Evolutionary conservation across 306 rosid genomes (phyloP), one percentile per base, ranked within the genome.

Genomic region (Cicer cuneatum): DNA sequence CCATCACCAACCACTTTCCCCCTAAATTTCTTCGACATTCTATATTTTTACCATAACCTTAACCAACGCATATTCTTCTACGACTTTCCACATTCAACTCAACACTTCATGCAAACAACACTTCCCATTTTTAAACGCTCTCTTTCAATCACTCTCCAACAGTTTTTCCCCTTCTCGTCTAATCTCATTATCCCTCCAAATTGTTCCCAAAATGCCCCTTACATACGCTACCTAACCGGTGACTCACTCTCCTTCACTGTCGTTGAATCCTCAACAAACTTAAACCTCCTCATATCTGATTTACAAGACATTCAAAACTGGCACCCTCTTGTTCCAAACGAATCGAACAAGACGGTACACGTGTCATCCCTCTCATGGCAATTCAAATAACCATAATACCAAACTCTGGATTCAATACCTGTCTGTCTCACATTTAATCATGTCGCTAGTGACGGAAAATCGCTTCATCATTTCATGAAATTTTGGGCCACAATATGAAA

Each of bases 131-230:
- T 84, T 46, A 81, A 81, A 7, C 58, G 41, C 77, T 81, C 87
- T 33, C 85, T 84, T 15, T 84, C 85, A 51, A 40, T 84, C 67
- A 37, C 81, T 1, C 83, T 84, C 43, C 83, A 77, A 73, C 81
- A 69, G 64, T 81, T 84, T 80, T 81, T 84, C 73, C 87, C 83
- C 10, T 73, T 73, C 0, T 18, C 72, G 2, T 19, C 68, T 35
- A 78, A 69, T 12, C 81, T 81, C 46, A 38, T 84, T 1, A 39
- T 16, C 7, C 85, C 81, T 49, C 72, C 81, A 12, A 43, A 69
- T n/a, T n/a, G n/a, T 5, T 80, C 69, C 7, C 11, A 40, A 1
- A 2, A 5, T n/a, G 13, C 21, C 10, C 78, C 81, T 47, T 65
- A 48, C 77, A 35, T 84, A 9, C 81, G 63, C 8, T 81, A 81